These are phyloP conservation scores for Aspergillus hancockii DNA, from an alignment of 495 filamentous ascomycete genomes.

Conservation along the genomic window DNA sequence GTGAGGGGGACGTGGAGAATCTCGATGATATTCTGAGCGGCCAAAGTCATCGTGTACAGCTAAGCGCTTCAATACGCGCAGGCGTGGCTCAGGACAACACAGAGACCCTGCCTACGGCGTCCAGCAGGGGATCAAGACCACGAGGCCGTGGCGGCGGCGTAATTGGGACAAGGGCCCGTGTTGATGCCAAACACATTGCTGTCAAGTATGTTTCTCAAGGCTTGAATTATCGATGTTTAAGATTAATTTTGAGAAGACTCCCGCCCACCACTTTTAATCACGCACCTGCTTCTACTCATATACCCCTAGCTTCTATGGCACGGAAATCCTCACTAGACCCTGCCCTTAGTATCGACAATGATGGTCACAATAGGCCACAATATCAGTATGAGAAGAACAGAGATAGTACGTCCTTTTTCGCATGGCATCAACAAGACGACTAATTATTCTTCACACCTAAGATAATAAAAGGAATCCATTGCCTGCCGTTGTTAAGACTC, in stretches of 20 bases:
- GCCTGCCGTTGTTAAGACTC: conserved; percentile 10
- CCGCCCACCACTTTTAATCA: background rate
- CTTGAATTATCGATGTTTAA: background rate
- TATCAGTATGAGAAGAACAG: background rate
- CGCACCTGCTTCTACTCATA: background rate
- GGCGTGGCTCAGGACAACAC: conserved; percentile 7
- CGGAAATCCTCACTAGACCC: conserved; percentile 20
- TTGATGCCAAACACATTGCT: background rate
- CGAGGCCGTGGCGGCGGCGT: conserved; percentile 24
- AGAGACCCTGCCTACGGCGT: background rate
- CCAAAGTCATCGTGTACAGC: conserved; percentile 36
- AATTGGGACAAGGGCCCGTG: conserved; percentile 20
- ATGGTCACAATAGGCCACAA: background rate
- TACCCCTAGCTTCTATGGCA: background rate
- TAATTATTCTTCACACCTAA: background rate
- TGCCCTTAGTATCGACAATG: conserved; percentile 26
- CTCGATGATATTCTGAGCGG: conserved; percentile 34
- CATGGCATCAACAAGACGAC: background rate
- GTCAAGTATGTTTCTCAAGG: background rate
- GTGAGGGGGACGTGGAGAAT: conserved; percentile 28
- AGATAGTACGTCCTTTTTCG: background rate
- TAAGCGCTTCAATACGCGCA: conserved; percentile 20
- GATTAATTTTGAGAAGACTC: background rate
- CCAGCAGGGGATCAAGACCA: background rate
- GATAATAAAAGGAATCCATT: conserved; percentile 9